Evolutionary conservation across 2,329 filamentous ascomycete genomes (phyloP), one percentile per base, ranked within the genome.

Genomic region (Phaeoacremonium minimum): DNA sequence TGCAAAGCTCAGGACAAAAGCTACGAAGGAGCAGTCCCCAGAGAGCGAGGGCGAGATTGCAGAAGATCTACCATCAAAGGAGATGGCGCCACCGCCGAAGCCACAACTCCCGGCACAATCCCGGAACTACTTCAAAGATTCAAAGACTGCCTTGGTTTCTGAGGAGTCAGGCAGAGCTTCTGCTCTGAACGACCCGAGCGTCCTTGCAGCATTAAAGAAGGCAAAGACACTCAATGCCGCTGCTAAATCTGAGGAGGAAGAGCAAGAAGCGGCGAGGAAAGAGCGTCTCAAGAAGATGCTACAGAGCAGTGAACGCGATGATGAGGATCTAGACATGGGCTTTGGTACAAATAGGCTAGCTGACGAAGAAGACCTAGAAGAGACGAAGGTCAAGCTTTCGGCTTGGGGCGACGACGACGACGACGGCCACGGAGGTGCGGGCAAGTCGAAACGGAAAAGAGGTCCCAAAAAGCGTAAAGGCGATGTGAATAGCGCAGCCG

Each of bases 321-420:
- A 89, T 32, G 82, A 91, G 39, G 91, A 98, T 61, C 75, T 98
- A 64, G 93, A 98, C 53, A 78, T 97, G 71, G 91, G 90, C 42
- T 97, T 98, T 53, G 93, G 93, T 20, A 87, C 82, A 15, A 93
- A 85, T 53, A 76, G 91, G 18, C 83, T 87, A 51, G 89, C 87
- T 36, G 93, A 96, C 52, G 89, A 90, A 33, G 90, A 90, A 41
- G 90, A 95, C 45, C 76, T 84, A 45, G 86, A 89, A 28, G 66
- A 63, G 55, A 70, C 67, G 30, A 80, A 75, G 47, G 64, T 87
- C 44, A 87, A 85, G 63, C 60, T 90, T 37, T 80, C 77, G 28
- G 66, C 78, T 50, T 87, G 86, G 70, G 75, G 69, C 15, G 67
- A 57, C 8, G 69, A 66, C 14, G 74, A 64, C 3, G 73, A 72